These are phyloP conservation scores for Paecilomyces formosus DNA, from an alignment of 2,329 filamentous ascomycete genomes.

Conservation along the genomic window DNA sequence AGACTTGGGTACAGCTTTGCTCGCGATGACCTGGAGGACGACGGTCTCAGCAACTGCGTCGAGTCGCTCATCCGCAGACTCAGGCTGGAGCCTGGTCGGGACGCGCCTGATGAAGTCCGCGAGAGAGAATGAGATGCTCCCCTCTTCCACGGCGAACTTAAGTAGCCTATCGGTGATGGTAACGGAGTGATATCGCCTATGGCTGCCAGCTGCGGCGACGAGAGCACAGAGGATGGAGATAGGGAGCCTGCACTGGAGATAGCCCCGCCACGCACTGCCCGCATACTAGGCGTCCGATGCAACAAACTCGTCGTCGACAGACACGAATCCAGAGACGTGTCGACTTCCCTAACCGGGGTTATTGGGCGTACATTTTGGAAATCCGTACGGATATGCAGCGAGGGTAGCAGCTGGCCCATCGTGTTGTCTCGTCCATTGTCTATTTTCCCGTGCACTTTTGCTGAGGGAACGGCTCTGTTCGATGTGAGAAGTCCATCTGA, in stretches of 20 bases:
- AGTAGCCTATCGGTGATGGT: slow-evolving; percentile 62
- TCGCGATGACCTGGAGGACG: slow-evolving; percentile 20
- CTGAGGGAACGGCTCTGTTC: not conserved
- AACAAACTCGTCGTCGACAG: slow-evolving; percentile 36
- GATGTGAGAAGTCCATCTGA: not conserved
- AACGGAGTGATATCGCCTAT: slow-evolving; percentile 74
- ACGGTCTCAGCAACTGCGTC: slow-evolving; percentile 22
- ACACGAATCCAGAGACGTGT: slow-evolving; percentile 31
- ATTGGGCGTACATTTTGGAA: slow-evolving; percentile 16
- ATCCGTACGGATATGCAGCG: slow-evolving; percentile 30
- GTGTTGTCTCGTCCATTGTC: not conserved
- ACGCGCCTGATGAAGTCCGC: slow-evolving; percentile 34
- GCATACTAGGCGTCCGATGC: slow-evolving; percentile 37
- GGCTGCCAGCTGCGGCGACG: slow-evolving; percentile 66
- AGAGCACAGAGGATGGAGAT: slow-evolving; percentile 59
- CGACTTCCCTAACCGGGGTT: slow-evolving; percentile 23
- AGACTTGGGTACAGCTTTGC: slow-evolving; percentile 35
- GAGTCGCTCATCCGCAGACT: slow-evolving; percentile 29
- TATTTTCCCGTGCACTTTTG: slow-evolving; percentile 1
- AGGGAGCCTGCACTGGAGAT: slow-evolving; percentile 37
- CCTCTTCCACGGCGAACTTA: slow-evolving; percentile 38
- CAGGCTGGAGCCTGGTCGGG: slow-evolving; percentile 28
- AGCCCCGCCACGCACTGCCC: slow-evolving; percentile 28
- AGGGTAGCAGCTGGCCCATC: slow-evolving; percentile 13
- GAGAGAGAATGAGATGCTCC: slow-evolving; percentile 43